Evolutionary conservation across 1,284 basidiomycete genomes (phyloP), one percentile per base, ranked within the genome.

Genomic region (Ceratobasidium sp.): DNA sequence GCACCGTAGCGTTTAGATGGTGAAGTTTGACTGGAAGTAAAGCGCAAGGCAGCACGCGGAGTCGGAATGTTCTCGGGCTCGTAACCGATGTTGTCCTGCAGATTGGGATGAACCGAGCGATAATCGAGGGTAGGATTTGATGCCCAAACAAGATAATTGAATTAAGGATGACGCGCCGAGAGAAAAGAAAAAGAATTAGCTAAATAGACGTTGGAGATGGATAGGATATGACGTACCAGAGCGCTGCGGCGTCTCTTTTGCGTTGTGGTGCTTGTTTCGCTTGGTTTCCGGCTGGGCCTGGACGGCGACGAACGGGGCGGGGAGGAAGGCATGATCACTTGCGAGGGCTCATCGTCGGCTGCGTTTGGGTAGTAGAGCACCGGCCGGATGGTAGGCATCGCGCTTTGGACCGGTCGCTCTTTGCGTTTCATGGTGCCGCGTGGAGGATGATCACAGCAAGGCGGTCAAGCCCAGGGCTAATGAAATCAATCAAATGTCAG

Each of bases 81-180:
- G 50, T 61, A 62, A 28, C 70, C 70, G n/a, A 73, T 73, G 46
- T 62, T 73, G 57, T 73, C 70, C 70, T 73, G 57, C 26, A 57
- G 15, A n/a, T n/a, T n/a, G n/a, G n/a, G n/a, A n/a, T n/a, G n/a
- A n/a, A n/a, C n/a, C n/a, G n/a, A n/a, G 33, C n/a, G 61, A 38
- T 52, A 38, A 50, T 42, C 52, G 68, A 42, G 52, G n/a, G 54
- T 57, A 42, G 42, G 42, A 26, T 42, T 42, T 40, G 62, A 42
- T 42, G 26, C 40, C 33, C 46, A 48, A 73, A 13, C 10, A 7
- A 38, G 33, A 44, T 48, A 42, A 26, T 38, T 62, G 26, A 62
- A 62, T 20, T 6, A 13, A 62, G 26, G 15, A 62, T 62, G 48
- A 50, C 48, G 20, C 48, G 13, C 48, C 48, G 20, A 20, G 20